Percentiles rank a stretch among this genome's conserved stretches.
Evolutionary conservation across 129 eudicot species (phyloP).

Genomic region (carrot (Daucus carota)): DNA sequence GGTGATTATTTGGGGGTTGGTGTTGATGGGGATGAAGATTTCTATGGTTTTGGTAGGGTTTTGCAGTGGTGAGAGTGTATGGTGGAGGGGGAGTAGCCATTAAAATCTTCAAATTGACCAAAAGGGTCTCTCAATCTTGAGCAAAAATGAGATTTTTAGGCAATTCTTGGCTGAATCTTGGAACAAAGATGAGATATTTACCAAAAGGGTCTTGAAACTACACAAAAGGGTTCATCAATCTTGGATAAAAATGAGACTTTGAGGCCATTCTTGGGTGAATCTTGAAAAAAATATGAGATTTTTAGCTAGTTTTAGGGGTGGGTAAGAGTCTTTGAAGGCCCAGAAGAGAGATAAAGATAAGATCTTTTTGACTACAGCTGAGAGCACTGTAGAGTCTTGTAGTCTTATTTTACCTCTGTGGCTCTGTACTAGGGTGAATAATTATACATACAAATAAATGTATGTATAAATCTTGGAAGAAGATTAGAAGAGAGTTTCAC

Average conservation of each 20-base stretch:
- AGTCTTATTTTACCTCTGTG: background rate
- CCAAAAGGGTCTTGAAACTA: background rate
- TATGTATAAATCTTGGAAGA: background rate
- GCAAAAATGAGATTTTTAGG: no score
- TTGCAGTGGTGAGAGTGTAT: constrained; percentile 59
- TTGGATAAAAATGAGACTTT: background rate
- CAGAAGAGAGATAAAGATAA: constrained; percentile 4
- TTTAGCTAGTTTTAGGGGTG: background rate
- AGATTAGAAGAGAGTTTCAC: background rate
- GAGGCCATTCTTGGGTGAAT: background rate
- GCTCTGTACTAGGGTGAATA: background rate
- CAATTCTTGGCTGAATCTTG: no score
- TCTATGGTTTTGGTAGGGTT: constrained; percentile 64
- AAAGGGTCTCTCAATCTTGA: background rate
- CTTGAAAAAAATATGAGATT: constrained; percentile 7
- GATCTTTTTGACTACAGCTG: background rate
- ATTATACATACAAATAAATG: background rate
- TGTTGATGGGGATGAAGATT: constrained; percentile 32
- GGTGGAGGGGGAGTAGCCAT: constrained; percentile 86
- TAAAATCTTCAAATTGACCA: background rate
- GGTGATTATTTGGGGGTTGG: constrained; percentile 16
- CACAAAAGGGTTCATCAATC: background rate
- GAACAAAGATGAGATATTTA: no score
- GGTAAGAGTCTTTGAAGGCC: background rate
- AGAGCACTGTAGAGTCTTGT: background rate